Evolutionary conservation across 257 asterid genomes (phyloP).

Genomic region (Osmanthus fragrans): DNA sequence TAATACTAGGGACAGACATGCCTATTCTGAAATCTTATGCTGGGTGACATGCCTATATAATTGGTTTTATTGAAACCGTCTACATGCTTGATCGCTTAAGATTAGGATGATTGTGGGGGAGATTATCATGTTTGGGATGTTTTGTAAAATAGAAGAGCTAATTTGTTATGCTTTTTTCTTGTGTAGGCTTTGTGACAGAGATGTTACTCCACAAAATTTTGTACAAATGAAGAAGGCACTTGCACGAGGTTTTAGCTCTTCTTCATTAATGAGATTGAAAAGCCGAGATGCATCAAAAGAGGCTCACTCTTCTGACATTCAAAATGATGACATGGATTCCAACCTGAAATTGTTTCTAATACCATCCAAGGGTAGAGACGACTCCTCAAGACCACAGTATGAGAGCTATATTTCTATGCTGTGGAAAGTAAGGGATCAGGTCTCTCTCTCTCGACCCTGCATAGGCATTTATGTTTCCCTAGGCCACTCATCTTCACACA

Average conservation of each 20-base stretch:
- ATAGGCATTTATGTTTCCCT: too few species aligned
- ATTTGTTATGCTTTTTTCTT: conserved; percentile 9
- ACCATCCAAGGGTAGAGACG: conserved; percentile 62
- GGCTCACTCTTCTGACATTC: conserved; percentile 21
- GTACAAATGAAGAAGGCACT: conserved; percentile 58
- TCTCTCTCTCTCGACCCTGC: conserved; percentile 31
- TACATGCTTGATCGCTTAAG: not conserved
- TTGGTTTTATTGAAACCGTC: not conserved
- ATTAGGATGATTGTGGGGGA: not conserved
- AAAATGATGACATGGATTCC: conserved; percentile 32
- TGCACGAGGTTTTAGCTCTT: conserved; percentile 45
- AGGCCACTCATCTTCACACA: too few species aligned
- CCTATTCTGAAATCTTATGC: not conserved
- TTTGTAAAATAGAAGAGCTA: not conserved
- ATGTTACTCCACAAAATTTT: conserved; percentile 44
- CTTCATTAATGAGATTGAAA: conserved; percentile 54
- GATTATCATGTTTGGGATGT: conserved; percentile 4
- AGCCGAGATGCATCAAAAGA: conserved; percentile 41
- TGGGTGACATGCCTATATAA: not conserved
- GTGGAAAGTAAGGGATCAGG: conserved; percentile 85
- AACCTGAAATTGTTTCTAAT: conserved; percentile 58
- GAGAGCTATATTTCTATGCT: conserved; percentile 63
- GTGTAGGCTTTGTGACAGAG: conserved; percentile 59
- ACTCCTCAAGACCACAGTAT: conserved; percentile 43
- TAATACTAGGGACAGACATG: not conserved